Evolutionary conservation across 2,329 filamentous ascomycete genomes (phyloP), one percentile per base, ranked within the genome.

Genomic region (Amauroascus niger): DNA sequence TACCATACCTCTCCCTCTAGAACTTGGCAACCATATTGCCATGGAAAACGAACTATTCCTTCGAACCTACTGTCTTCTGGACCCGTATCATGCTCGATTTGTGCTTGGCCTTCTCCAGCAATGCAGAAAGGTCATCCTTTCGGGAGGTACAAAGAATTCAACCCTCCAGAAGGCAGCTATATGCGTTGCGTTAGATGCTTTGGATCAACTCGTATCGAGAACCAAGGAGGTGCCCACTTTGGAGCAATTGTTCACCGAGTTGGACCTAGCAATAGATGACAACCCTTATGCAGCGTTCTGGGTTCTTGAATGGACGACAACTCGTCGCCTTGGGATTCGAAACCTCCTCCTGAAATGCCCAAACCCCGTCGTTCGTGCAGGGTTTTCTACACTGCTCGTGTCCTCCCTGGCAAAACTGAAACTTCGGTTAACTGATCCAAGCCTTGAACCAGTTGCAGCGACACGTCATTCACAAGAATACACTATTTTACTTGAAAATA

Each of bases 61-160:
- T 45, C 81, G 85, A 51, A 81, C 85, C 16, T 89, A 94, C 63
- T 90, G 86, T 65, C 75, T 94, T 22, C 87, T 86, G 62, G 89
- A 95, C 62, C 79, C 80, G 1, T 76, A 76, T 30, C 87, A 95
- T 62, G 75, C 82, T 1, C 70, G 72, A 1, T 88, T 95, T 59
- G 77, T 89, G 14, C 74, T 77, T 33, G 75, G 76, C 52, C 73
- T 88, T 35, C 76, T 93, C 28, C 68, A 72, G 6, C 77, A 79
- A 37, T 71, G 83, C 48, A 79, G 75, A 46, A 69, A 72, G 18
- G 62, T 79, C 32, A 76, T 74, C 48, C 64, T 68, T 7, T 71
- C 72, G 0, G 51, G 45, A 13, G 67, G 68, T n/a, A 81, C 79
- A 64, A 71, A 13, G 68, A 76, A 14, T 70, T 74, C 51, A 63